Evolutionary conservation across 2,329 filamentous ascomycete genomes (phyloP).

Genomic region (Gaeumannomyces tritici): DNA sequence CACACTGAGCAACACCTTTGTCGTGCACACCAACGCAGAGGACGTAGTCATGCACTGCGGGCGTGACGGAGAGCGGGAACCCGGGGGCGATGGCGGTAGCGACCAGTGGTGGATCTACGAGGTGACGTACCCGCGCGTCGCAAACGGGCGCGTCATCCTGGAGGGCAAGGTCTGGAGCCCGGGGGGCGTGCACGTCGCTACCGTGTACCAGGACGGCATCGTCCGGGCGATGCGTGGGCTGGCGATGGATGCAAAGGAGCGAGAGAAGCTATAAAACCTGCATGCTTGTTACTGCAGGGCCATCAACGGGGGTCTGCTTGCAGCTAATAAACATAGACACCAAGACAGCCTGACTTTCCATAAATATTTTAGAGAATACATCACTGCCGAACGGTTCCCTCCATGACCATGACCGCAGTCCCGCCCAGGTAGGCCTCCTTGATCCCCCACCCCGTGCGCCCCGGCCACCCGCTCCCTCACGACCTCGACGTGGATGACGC

Average conservation of each 20-base stretch:
- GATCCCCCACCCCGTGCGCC: slow-evolving; percentile 8
- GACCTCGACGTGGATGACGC: slow-evolving; percentile 40
- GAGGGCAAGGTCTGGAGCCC: slow-evolving; percentile 46
- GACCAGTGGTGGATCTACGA: slow-evolving; percentile 45
- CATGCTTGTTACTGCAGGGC: background rate
- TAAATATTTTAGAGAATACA: too few relatives aligned
- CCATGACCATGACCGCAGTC: slow-evolving; percentile 19
- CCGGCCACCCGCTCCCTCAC: slow-evolving; percentile 4
- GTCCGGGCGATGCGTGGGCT: slow-evolving; percentile 18
- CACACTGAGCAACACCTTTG: slow-evolving; percentile 40
- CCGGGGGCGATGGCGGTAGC: slow-evolving; percentile 14
- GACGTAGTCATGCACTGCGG: slow-evolving; percentile 33
- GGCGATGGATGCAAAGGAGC: slow-evolving; percentile 3
- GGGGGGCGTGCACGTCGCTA: slow-evolving; percentile 40
- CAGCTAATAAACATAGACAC: background rate
- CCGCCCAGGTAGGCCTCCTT: slow-evolving; percentile 19
- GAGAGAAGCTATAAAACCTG: slow-evolving; percentile 15
- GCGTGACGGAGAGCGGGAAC: slow-evolving; percentile 6
- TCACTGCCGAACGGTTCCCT: slow-evolving; percentile 13
- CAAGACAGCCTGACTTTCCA: too few relatives aligned
- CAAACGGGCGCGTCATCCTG: slow-evolving; percentile 35
- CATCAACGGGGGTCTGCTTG: background rate
- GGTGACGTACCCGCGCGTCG: slow-evolving; percentile 35
- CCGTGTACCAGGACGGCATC: slow-evolving; percentile 44
- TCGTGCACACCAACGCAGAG: slow-evolving; percentile 38